Evolutionary conservation across 1,139 yeast species (phyloP), one percentile per base, ranked within the genome.

Genomic region (Debaryomyces robertsiae): DNA sequence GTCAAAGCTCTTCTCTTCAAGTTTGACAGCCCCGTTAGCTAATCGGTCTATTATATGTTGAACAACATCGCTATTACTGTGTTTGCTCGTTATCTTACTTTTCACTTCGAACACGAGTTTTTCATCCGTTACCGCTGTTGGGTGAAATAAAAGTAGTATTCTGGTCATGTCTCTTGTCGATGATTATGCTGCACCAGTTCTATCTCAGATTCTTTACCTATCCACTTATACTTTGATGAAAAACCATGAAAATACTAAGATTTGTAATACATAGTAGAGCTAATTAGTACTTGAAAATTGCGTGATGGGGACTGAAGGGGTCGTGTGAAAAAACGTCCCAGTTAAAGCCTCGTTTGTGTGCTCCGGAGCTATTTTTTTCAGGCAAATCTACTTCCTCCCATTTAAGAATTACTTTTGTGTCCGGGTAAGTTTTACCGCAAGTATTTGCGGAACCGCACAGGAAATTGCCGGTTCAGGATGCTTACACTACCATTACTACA

Each of bases 1-100:
- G 40, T 75, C 69, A 62, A 71, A 87, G 30, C 67, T 53, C 15
- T 62, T 60, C 2, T 60, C 52, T 2, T 67, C 66, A 33, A 85
- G 64, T 31, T 60, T 61, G n/a, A 82, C 81, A 11, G 75, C 76
- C 5, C 73, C 75, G 32, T 69, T 74, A 28, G 85, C 79, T 30
- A 88, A 77, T 44, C 94, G 72, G 57, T 86, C 93, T 36, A 86
- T 77, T 39, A 88, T 76, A 50, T 82, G 85, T 57, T 83, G 90
- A 31, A 72, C 70, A 17, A 79, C 52, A n/a, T 48, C 52, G 13
- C 44, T 17, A 57, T 55, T 30, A 61, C 57, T 38, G 25, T 57
- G 53, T 10, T 48, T 39, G 27, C 47, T 33, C 14, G 44, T 27
- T 16, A 47, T 59, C 41, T 44, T 50, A 30, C 35, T 44, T 50